Conservation (phyloP, 208 protist genomes). For the Leishmania lainsoni region DNA sequence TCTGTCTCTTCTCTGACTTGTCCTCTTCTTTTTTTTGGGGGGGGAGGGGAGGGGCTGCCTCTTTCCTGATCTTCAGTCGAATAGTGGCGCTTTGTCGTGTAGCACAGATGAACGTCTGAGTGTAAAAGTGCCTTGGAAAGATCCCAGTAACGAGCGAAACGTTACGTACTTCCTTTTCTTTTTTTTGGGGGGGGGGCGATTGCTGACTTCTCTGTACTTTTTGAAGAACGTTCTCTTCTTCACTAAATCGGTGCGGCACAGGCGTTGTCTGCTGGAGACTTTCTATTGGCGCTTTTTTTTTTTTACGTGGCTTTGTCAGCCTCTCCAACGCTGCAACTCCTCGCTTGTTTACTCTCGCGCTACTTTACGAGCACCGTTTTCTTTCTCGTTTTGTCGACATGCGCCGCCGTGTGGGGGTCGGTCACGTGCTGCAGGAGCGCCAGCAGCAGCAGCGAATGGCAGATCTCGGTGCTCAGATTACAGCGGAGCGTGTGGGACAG, state of each 20-base stretch:
- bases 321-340: neutral
- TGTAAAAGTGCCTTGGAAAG: neutral
- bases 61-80: neutral
- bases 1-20: neutral
- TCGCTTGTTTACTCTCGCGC: neutral
- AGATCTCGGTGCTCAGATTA: slow-evolving; percentile 83
- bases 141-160: neutral
- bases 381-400: slow-evolving; percentile 15
- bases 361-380: neutral
- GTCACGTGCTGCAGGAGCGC: slow-evolving; percentile 73
- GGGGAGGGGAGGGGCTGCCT: too few species aligned
- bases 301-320: neutral
- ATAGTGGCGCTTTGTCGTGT: neutral
- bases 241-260: neutral
- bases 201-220: neutral
- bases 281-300: neutral
- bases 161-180: neutral
- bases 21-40: neutral
- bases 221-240: neutral
- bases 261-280: neutral
- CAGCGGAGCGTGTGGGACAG: slow-evolving; percentile 76
- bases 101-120: neutral
- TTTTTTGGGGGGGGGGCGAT: too few species aligned
- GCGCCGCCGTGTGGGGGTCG: slow-evolving; percentile 85
- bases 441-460: slow-evolving; percentile 83